phyloP scores from a whole-genome alignment of 1,139 yeast genomes.

The Kodamaea fungicola region DNA sequence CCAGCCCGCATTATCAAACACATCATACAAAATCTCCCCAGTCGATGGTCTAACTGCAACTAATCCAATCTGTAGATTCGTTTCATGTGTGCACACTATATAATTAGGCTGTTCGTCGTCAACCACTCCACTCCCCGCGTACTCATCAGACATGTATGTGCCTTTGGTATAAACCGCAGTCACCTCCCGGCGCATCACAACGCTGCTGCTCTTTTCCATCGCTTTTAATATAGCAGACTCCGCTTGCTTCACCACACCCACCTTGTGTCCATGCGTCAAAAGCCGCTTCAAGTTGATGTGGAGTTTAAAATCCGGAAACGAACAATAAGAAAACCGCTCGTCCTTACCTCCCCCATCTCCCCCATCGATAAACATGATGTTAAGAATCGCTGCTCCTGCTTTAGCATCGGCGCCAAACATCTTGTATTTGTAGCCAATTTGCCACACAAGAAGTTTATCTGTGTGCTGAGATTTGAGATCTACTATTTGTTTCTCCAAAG shows the following conservation, averaged over 20 bases:
- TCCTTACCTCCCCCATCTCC: constrained; percentile 39
- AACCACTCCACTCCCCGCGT: constrained; percentile 14
- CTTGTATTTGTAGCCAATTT: constrained; percentile 89
- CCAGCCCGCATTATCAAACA: constrained; percentile 45
- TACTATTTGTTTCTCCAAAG: constrained; percentile 74
- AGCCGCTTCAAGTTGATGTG: constrained; percentile 72
- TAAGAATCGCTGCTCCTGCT: constrained; percentile 59
- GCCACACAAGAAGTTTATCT: constrained; percentile 73
- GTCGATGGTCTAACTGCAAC: constrained; percentile 75
- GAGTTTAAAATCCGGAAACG: constrained; percentile 75
- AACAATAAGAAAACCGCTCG: constrained; percentile 73
- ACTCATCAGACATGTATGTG: constrained; percentile 70
- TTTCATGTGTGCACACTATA: constrained; percentile 28
- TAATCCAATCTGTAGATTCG: constrained; percentile 31
- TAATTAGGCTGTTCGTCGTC: constrained; percentile 23
- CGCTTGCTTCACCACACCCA: constrained; percentile 83
- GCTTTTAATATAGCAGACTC: constrained; percentile 74
- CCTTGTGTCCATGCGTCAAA: constrained; percentile 61
- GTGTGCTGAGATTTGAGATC: constrained; percentile 55
- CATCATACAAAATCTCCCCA: constrained; percentile 74
- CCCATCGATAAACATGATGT: constrained; percentile 72
- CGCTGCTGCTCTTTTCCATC: constrained; percentile 36
- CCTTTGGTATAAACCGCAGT: constrained; percentile 79
- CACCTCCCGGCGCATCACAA: constrained; percentile 64
- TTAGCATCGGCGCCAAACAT: constrained; percentile 84